These are phyloP conservation scores for Xylariaceae sp. DNA, from an alignment of 2,329 filamentous ascomycete genomes.

Conservation along the genomic window DNA sequence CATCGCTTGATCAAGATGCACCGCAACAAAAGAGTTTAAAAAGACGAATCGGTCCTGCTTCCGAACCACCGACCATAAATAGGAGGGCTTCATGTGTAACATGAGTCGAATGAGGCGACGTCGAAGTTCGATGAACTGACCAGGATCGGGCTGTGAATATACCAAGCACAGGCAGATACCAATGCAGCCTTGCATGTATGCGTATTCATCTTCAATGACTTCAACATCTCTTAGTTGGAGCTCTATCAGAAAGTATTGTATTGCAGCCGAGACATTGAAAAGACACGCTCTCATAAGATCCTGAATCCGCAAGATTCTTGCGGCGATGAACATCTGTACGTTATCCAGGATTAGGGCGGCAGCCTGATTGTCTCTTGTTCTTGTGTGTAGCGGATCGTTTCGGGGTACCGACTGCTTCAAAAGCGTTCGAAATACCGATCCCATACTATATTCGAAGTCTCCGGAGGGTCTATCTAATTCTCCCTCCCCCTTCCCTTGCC, in stretches of 20 bases:
- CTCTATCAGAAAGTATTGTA: background rate
- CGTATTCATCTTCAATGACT: background rate
- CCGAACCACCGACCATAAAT: background rate
- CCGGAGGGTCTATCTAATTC: too few species aligned
- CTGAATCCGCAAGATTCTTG: background rate
- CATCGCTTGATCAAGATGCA: background rate
- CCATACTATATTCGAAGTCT: too few species aligned
- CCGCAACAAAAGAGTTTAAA: background rate
- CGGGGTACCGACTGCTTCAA: conserved; percentile 20
- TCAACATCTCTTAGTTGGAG: background rate
- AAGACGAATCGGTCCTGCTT: background rate
- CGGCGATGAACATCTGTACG: background rate
- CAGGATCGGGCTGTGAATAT: background rate
- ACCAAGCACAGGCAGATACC: background rate
- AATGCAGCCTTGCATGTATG: background rate
- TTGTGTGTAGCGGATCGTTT: background rate
- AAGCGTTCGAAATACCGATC: too few species aligned
- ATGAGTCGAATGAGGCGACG: background rate
- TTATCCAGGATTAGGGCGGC: background rate
- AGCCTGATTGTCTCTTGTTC: background rate
- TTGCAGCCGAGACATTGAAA: background rate
- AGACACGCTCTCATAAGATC: background rate
- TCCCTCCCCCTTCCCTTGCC: too few species aligned
- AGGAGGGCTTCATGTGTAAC: background rate
- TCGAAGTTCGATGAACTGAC: background rate